Conservation (phyloP, 2,329 filamentous ascomycete genomes). For the Colletotrichum sp. region DNA sequence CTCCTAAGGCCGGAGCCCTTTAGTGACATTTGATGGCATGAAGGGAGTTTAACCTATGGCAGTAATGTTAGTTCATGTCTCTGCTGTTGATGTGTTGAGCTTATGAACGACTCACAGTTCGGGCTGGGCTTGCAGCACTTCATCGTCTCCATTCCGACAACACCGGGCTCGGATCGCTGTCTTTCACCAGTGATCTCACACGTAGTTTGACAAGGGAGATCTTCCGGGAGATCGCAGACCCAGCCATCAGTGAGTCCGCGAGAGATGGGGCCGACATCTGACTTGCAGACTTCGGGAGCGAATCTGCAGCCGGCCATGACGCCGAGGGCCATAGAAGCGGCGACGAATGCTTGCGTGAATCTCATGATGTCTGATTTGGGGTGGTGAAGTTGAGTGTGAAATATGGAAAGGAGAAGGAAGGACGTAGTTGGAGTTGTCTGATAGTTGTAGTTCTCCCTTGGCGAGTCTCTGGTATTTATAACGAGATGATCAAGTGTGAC, state of each 20-base stretch:
- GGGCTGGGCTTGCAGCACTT: background rate
- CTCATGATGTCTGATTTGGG: background rate
- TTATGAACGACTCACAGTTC: background rate
- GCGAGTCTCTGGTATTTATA: background rate
- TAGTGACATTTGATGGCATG: background rate
- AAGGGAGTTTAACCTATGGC: background rate
- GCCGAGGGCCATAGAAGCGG: background rate
- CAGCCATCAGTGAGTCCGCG: background rate
- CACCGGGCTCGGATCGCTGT: background rate
- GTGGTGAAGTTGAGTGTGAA: background rate
- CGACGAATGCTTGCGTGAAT: background rate
- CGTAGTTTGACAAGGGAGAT: background rate
- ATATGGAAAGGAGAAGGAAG: background rate
- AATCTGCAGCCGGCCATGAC: background rate
- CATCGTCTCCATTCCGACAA: background rate
- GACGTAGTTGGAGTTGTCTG: background rate
- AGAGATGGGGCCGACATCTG: background rate
- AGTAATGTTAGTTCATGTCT: background rate
- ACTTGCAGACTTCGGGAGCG: background rate
- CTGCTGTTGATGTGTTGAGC: background rate
- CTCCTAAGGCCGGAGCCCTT: accelerated
- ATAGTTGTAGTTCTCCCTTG: accelerated
- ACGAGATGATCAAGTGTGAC: background rate
- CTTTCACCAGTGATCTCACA: background rate
- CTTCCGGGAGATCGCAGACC: background rate